These are phyloP conservation scores for Tulasnella sp. DNA, from an alignment of 768 basidiomycete genomes.

Conservation along the genomic window DNA sequence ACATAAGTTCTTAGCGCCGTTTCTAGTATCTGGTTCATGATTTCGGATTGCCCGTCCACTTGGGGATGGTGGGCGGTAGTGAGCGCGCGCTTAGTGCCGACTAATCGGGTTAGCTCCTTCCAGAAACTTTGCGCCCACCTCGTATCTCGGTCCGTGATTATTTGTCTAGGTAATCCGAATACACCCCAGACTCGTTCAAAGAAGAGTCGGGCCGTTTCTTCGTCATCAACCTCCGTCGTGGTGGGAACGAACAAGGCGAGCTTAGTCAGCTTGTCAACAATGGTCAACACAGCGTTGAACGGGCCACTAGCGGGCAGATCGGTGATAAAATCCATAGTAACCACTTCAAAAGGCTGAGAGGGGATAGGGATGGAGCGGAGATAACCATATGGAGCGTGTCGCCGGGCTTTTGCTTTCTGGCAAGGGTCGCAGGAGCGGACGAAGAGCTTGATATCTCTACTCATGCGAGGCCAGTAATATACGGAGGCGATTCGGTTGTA, in stretches of 20 bases:
- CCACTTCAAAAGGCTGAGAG: slow-evolving; percentile 13
- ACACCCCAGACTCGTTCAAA: slow-evolving; percentile 2
- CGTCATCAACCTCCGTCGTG: not conserved
- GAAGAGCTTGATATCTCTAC: slow-evolving; percentile 31
- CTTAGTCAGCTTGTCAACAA: slow-evolving; percentile 29
- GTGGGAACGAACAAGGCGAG: slow-evolving; percentile 27
- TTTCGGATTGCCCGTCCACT: no score
- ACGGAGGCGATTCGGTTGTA: slow-evolving; percentile 31
- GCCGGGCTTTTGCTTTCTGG: slow-evolving; percentile 23
- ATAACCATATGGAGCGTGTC: not conserved
- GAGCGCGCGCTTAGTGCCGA: no score
- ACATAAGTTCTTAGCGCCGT: no score
- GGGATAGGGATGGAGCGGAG: slow-evolving; percentile 25
- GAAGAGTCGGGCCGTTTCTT: slow-evolving; percentile 21
- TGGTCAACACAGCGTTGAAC: slow-evolving; percentile 23
- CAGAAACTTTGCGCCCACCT: no score
- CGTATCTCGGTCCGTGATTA: no score
- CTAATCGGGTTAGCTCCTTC: no score
- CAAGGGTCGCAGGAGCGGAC: slow-evolving; percentile 26
- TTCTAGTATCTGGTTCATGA: no score
- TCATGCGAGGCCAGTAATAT: slow-evolving; percentile 40
- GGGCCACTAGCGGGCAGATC: slow-evolving; percentile 28
- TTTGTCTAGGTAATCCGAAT: no score
- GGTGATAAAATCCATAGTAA: slow-evolving; percentile 30
- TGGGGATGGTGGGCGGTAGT: no score